A percentile compares a stretch with the other conserved stretches of the same genome.
Conservation (phyloP, 176 grass and related monocot species). For the Cenchrus americanus region DNA sequence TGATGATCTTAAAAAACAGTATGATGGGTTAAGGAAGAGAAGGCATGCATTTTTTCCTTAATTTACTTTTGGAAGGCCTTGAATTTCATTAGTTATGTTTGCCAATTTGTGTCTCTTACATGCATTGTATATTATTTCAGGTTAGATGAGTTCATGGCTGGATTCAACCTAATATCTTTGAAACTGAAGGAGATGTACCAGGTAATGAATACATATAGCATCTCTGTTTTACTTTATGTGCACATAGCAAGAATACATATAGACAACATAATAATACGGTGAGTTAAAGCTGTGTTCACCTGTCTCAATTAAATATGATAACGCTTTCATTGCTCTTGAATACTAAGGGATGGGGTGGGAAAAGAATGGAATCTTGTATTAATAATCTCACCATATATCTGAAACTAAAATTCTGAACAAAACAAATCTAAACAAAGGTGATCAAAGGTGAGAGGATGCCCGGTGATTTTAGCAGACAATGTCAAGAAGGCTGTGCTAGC, state of each 20-base stretch:
- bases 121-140: conserved; percentile 54
- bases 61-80: not conserved
- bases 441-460: not conserved
- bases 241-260: not conserved
- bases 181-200: conserved; percentile 99
- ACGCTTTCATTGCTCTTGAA: not conserved
- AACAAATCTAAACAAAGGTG: not conserved
- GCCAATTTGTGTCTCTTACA: conserved; percentile 11
- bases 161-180: conserved; percentile 93
- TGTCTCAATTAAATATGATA: not conserved
- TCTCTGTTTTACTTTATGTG: conserved; percentile 1
- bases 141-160: conserved; percentile 97
- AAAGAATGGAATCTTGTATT: not conserved
- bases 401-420: not conserved
- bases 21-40: conserved; percentile 86
- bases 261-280: not conserved
- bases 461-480: not conserved
- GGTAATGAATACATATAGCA: conserved; percentile 48
- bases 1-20: conserved; percentile 85
- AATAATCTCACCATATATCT: not conserved
- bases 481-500: not conserved
- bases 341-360: not conserved
- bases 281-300: not conserved
- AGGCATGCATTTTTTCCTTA: conserved; percentile 47
- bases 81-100: conserved; percentile 1